Conservation (phyloP, 2,329 filamentous ascomycete species). For the Cladophialophora bantiana region DNA sequence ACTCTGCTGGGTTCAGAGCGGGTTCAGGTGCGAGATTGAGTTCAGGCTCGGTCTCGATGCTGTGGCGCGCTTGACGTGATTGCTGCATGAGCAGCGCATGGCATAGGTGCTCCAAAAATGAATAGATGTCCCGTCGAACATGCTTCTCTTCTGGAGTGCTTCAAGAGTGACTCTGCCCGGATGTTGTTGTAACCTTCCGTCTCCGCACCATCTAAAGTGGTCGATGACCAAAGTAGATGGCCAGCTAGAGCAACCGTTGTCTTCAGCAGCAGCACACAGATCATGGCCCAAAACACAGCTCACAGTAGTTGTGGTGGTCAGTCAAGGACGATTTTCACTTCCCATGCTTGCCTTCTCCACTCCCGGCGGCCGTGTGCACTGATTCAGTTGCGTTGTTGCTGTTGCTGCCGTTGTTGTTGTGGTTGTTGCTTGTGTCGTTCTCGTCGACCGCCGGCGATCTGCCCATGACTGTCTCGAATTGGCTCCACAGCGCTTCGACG, state of each 20-base stretch:
- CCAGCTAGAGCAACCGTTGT: background rate
- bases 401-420: constrained; percentile 4
- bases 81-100: constrained; percentile 11
- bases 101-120: constrained; percentile 2
- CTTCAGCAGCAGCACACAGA: background rate
- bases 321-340: background rate
- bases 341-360: constrained; percentile 2
- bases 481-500: constrained; percentile 94
- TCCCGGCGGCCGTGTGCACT: background rate
- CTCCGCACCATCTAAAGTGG: background rate
- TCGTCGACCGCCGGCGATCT: constrained; percentile 59
- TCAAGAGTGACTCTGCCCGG: background rate
- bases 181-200: background rate
- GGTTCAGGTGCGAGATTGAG: constrained; percentile 25
- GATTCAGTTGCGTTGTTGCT: background rate
- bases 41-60: background rate
- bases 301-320: background rate
- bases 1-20: constrained; percentile 11
- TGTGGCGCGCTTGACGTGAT: constrained; percentile 7
- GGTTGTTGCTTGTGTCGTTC: constrained; percentile 9
- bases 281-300: background rate
- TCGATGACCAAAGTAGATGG: background rate
- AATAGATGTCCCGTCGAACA: constrained; percentile 9
- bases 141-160: background rate
- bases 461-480: constrained; percentile 96